Evolutionary conservation across 2,329 filamentous ascomycete genomes (phyloP).

Genomic region (Clonostachys sp.): DNA sequence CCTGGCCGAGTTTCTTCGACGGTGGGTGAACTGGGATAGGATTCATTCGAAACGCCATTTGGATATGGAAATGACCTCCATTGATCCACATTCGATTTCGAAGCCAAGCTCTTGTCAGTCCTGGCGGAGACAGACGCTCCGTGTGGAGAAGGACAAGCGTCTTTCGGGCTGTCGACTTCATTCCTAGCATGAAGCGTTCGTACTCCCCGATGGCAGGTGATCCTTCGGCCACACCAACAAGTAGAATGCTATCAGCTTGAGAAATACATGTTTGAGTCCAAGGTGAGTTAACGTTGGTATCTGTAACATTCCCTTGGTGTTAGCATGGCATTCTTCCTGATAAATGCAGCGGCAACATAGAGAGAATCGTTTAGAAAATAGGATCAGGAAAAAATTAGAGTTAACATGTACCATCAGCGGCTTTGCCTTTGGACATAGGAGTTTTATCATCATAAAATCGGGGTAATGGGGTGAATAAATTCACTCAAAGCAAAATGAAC

Average conservation of each 20-base stretch:
- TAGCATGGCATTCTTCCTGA: too few relatives aligned
- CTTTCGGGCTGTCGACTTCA: conserved; percentile 95
- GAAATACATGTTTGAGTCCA: conserved; percentile 99
- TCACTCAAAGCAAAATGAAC: background rate
- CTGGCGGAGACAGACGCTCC: conserved; percentile 81
- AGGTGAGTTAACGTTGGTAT: conserved; percentile 93
- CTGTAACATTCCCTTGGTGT: conserved; percentile 31
- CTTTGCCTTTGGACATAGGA: conserved; percentile 41
- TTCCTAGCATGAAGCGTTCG: conserved; percentile 90
- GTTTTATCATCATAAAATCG: conserved; percentile 46
- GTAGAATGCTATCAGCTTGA: conserved; percentile 91
- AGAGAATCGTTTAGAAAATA: background rate
- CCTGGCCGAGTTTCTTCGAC: conserved; percentile 74
- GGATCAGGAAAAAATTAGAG: conserved; percentile 67
- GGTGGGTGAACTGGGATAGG: conserved; percentile 72
- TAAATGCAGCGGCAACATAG: too few relatives aligned
- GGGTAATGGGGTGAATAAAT: background rate
- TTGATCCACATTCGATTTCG: conserved; percentile 96
- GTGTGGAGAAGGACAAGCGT: conserved; percentile 85
- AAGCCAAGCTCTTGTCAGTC: conserved; percentile 84
- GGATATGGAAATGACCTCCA: conserved; percentile 93
- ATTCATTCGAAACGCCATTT: conserved; percentile 83
- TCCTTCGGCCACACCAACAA: conserved; percentile 86
- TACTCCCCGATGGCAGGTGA: conserved; percentile 93
- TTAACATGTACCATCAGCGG: conserved; percentile 51